phyloP scores from a whole-genome alignment of 345 rosid genomes.

The Conringia planisiliqua region DNA sequence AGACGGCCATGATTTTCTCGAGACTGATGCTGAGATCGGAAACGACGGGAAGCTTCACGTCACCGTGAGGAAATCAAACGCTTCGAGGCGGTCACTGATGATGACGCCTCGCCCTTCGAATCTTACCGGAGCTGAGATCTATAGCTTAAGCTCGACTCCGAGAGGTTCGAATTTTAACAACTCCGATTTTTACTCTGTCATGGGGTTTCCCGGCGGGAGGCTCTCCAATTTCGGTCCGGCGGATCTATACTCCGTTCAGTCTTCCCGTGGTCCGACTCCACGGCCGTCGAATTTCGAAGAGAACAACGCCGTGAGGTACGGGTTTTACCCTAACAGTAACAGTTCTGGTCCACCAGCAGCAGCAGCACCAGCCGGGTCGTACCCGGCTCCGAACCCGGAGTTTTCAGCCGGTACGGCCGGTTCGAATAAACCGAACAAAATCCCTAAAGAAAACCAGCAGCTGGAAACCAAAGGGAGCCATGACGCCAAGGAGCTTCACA shows the following conservation, averaged over 20 bases:
- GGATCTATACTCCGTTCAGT: slow-evolving; percentile 76
- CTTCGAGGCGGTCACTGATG: slow-evolving; percentile 66
- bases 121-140: slow-evolving; percentile 91
- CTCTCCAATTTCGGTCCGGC: slow-evolving; percentile 77
- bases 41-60: slow-evolving; percentile 92
- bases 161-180: slow-evolving; percentile 91
- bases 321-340: slow-evolving; percentile 58
- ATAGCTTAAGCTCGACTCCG: slow-evolving; percentile 86
- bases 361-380: slow-evolving; percentile 32
- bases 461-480: slow-evolving; percentile 47
- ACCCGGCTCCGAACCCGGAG: slow-evolving; percentile 92
- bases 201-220: slow-evolving; percentile 79
- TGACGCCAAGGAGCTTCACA: slow-evolving; percentile 89
- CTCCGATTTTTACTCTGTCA: slow-evolving; percentile 79
- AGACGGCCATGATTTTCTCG: slow-evolving; percentile 71
- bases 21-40: slow-evolving; percentile 83
- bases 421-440: slow-evolving; percentile 35
- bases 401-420: slow-evolving; percentile 40
- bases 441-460: slow-evolving; percentile 24
- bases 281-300: slow-evolving; percentile 88
- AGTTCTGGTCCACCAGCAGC: slow-evolving; percentile 44
- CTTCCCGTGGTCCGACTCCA: slow-evolving; percentile 76
- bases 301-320: slow-evolving; percentile 50
- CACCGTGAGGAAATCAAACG: slow-evolving; percentile 79
- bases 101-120: slow-evolving; percentile 88